Evolutionary conservation across 495 filamentous ascomycete genomes (phyloP).

Genomic region (Podospora conica): DNA sequence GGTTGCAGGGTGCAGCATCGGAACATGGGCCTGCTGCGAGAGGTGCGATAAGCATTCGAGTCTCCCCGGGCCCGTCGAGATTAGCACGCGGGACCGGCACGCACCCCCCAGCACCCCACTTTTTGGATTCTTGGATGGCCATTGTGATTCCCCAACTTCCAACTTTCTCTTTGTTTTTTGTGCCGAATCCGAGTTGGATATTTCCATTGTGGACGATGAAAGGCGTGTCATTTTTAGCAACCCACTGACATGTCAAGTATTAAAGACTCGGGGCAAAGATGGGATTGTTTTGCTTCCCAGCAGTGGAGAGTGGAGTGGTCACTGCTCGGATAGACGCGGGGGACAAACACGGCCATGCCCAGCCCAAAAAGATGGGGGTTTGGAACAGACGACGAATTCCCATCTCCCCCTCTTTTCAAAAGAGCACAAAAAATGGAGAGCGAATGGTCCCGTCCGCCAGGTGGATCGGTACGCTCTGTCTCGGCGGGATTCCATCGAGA

Average conservation of each 20-base stretch:
- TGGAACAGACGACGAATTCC: too few relatives aligned
- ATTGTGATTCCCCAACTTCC: not conserved
- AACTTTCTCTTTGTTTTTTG: not conserved
- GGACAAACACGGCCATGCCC: too few relatives aligned
- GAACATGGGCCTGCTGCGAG: not conserved
- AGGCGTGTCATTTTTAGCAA: too few relatives aligned
- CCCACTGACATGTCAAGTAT: not conserved
- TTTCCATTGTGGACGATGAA: too few relatives aligned
- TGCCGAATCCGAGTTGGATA: not conserved
- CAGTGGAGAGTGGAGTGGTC: too few relatives aligned
- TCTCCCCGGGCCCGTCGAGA: too few relatives aligned
- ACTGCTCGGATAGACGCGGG: too few relatives aligned
- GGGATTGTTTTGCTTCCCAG: too few relatives aligned
- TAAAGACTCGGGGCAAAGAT: too few relatives aligned
- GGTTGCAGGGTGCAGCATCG: not conserved
- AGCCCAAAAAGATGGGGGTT: too few relatives aligned
- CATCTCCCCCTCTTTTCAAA: too few relatives aligned
- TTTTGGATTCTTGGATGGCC: not conserved
- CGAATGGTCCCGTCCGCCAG: too few relatives aligned
- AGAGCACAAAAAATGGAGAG: not conserved
- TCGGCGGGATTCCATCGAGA: not conserved
- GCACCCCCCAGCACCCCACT: not conserved
- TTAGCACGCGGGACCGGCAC: not conserved
- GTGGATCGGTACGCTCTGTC: not conserved
- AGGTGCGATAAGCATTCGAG: not conserved